Evolutionary conservation across 176 grass and related monocot species (phyloP), one percentile per base, ranked within the genome.

Genomic region (Rhynchospora tenuis): DNA sequence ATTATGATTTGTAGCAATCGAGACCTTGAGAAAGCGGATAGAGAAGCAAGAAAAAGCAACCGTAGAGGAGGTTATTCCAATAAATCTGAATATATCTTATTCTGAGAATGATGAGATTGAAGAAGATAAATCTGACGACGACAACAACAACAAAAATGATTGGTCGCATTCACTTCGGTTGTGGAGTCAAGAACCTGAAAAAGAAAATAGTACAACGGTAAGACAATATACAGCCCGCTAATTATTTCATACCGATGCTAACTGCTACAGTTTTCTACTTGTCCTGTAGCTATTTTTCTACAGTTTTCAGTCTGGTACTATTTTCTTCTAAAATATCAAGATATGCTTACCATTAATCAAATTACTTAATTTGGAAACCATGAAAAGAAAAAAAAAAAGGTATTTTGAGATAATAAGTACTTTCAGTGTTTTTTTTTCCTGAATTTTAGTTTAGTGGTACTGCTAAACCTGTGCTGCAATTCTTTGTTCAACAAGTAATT

Each of bases 101-200:
- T 87, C 86, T 2, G 47, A 31, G 62, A 87, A 85, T 4, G 91
- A 90, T 20, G 88, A 67, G 51, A 82, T 81, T 81, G 42, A 64
- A 62, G 54, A 86, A 72, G 85, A 50, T 61, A 45, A 43, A n/a
- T 22, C 85, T 4, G 12, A 48, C 19, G 87, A 85, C 16, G 69
- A 57, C 22, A 9, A 48, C 17, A 88, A 85, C 16, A 74, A 57
- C 22, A 9, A 77, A 19, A 83, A 86, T 9, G 89, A 98, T 70
- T 98, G 95, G 95, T 93, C 94, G 26, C 87, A 47, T 71, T 92
- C 87, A 28, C 90, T 94, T 79, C 89, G 88, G 84, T 88, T 94
- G 16, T 98, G 90, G 95, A 87, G 77, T 23, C 85, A 83, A 3
- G n/a, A 87, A 1, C 57, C 85, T 9, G 88, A 87, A 9, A 24